Conservation (phyloP, 1,139 yeast genomes). For the Eremothecium coryli region DNA sequence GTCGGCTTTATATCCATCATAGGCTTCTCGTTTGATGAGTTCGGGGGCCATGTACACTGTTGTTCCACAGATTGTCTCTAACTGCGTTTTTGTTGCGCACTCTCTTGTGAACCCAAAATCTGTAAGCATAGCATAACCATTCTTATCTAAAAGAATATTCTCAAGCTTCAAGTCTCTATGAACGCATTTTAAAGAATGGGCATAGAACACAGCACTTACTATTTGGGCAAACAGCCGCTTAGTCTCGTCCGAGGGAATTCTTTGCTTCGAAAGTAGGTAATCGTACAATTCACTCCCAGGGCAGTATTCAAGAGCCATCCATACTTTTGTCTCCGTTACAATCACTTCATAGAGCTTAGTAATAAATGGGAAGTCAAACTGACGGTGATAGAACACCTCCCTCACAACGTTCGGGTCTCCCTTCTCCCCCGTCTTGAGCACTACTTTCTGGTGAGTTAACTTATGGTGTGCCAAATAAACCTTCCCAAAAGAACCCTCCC, state of each 20-base stretch:
- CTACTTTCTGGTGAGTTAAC: slow-evolving; percentile 66
- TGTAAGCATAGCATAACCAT: slow-evolving; percentile 61
- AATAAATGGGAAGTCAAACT: slow-evolving; percentile 74
- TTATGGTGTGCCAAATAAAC: slow-evolving; percentile 77
- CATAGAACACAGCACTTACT: slow-evolving; percentile 72
- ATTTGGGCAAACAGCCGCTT: slow-evolving; percentile 65
- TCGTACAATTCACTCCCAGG: slow-evolving; percentile 82
- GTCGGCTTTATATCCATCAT: slow-evolving; percentile 77
- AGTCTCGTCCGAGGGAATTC: slow-evolving; percentile 48
- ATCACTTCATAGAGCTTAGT: slow-evolving; percentile 81
- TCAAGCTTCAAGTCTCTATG: slow-evolving; percentile 88
- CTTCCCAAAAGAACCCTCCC: slow-evolving; percentile 88
- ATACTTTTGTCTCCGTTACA: slow-evolving; percentile 66
- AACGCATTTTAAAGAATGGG: slow-evolving; percentile 73
- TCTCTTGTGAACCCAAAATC: slow-evolving; percentile 96
- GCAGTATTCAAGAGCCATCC: slow-evolving; percentile 87
- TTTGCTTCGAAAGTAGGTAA: slow-evolving; percentile 48
- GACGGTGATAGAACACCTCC: slow-evolving; percentile 83
- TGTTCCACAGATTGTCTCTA: slow-evolving; percentile 89
- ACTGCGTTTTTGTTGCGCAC: slow-evolving; percentile 44
- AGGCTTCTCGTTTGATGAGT: slow-evolving; percentile 49
- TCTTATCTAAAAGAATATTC: slow-evolving; percentile 68
- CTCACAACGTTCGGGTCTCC: slow-evolving; percentile 84
- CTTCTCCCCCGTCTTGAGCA: slow-evolving; percentile 74
- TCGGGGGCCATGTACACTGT: slow-evolving; percentile 97